Evolutionary conservation across 495 filamentous ascomycete species (phyloP).

Genomic region (Penicillium odoratum): DNA sequence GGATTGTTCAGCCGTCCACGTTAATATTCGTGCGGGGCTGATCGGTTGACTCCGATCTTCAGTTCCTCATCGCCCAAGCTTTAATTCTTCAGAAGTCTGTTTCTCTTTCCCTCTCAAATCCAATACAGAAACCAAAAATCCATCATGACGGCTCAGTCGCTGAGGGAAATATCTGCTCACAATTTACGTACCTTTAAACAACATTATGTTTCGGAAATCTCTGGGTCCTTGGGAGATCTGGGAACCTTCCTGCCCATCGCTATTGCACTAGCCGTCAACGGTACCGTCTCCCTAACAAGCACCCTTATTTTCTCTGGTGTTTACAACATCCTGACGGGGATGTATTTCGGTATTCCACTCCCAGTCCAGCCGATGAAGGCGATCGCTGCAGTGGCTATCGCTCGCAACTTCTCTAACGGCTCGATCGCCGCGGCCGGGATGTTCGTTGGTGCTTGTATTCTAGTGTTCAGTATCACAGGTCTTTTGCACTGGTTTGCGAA

Average conservation of each 20-base stretch:
- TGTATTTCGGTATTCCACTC: slow-evolving; percentile 79
- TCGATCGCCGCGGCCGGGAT: slow-evolving; percentile 78
- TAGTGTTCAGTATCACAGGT: slow-evolving; percentile 75
- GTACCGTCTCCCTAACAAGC: slow-evolving; percentile 74
- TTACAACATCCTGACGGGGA: slow-evolving; percentile 80
- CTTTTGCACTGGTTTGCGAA: slow-evolving; percentile 66
- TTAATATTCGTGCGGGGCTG: too few species aligned
- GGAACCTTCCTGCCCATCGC: slow-evolving; percentile 89
- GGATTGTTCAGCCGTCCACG: too few species aligned
- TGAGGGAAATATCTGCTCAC: slow-evolving; percentile 35
- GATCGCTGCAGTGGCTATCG: slow-evolving; percentile 83
- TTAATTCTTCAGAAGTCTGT: too few species aligned
- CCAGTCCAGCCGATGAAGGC: slow-evolving; percentile 93
- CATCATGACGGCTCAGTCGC: slow-evolving; percentile 30
- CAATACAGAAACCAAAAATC: not conserved
- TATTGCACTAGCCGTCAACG: slow-evolving; percentile 73
- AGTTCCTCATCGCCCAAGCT: too few species aligned
- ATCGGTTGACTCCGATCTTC: too few species aligned
- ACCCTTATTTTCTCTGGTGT: slow-evolving; percentile 86
- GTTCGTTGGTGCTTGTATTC: slow-evolving; percentile 68
- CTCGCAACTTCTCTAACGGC: slow-evolving; percentile 59
- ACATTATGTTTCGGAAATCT: slow-evolving; percentile 76
- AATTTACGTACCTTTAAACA: slow-evolving; percentile 45
- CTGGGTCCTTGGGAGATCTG: slow-evolving; percentile 85
- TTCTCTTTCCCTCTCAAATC: too few species aligned